Base-by-base conservation (phyloP, 2,329 filamentous ascomycete species). In the Xylaria sp. region DNA sequence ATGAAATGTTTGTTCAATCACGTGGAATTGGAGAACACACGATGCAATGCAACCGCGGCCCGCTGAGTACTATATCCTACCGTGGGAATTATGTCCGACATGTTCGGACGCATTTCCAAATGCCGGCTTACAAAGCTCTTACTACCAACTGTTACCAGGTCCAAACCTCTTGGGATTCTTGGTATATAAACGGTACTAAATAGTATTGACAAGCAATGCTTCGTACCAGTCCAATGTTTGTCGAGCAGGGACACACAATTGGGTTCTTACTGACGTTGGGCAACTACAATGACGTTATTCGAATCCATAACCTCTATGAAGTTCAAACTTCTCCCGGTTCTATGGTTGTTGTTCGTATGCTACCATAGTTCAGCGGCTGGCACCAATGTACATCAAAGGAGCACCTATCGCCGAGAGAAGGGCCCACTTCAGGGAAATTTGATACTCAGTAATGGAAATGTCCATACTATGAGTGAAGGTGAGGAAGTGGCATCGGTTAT, bases 361-460 rank as follows among this genome's bases (percentile, higher is more conserved):
- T 19, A 29, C 13, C 8, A 21, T 13, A 37, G 1, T n/a, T 29
- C 37, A 0, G 49, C 35, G 6, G 48, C 40, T 29, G 19, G 37
- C 4, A n/a, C 15, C 19, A 43, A 35, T 31, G n/a, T 19, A 7
- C 15, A 11, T 19, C 48, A 43, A 35, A 7, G 13, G 15, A 19
- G 13, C 11, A 48, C 4, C 15, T 54, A 54, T 41, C 40, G 35
- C 21, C 49, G 25, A 25, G 7, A 10, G n/a, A 55, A 40, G 2
- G 40, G 65, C 19, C 46, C 59, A 2, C 52, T 66, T 11, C 56
- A 29, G 8, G 69, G 68, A 7, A 60, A 70, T 13, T 31, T 72
- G 10, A 60, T 73, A 27, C 63, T 73, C n/a, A 57, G 60, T 51
- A 73, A 73, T 57, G 71, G 70, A 21, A 49, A 48, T 1, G 71